Base-by-base conservation (phyloP, 768 basidiomycete genomes). In the Pholiota conissans region DNA sequence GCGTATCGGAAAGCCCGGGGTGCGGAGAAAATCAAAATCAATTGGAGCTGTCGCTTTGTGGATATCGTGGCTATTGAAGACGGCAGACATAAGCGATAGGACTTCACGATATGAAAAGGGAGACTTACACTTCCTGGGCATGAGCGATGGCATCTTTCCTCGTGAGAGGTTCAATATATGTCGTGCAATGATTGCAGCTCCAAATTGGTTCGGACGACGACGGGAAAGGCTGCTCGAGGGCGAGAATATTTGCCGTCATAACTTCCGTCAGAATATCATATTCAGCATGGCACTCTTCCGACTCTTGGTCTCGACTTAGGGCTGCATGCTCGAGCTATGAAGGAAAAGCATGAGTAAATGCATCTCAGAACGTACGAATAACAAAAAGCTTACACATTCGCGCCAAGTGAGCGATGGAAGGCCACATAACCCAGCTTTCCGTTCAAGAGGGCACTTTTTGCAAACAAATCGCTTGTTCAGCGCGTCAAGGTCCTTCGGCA, bases 401-500 rank as follows among this genome's bases (percentile, higher is more conserved):
- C 40, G 39, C 52, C 52, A 54, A 18, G 40, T 42, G 28, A 54
- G 29, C 3, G 40, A 8, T 22, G 37, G 8, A 11, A 46, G 28
- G 28, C 39, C 39, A 16, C 9, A 28, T 26, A 22, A 18, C 26
- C 3, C 2, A 8, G 1, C 35, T 30, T 42, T 26, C 26, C 27
- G 37, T 10, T 6, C 9, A n/a, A 53, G 18, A 3, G 20, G 14
- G 37, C 52, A 40, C 5, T 37, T 42, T 27, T 40, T 53, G 22
- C 52, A 53, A 9, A 40, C 9, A 18, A 40, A 40, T 20, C 39
- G 39, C 39, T 20, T 40, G n/a, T 40, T 40, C 39, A 40, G 3
- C 20, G 18, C 14, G 39, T 40, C 39, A n/a, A 40, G 20, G 3
- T 40, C n/a, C 39, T 40, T 20, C 20, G 39, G 50, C 67, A 70